These are phyloP conservation scores for Shiraia sp. DNA, from an alignment of 2,329 filamentous ascomycete genomes.

Conservation along the genomic window DNA sequence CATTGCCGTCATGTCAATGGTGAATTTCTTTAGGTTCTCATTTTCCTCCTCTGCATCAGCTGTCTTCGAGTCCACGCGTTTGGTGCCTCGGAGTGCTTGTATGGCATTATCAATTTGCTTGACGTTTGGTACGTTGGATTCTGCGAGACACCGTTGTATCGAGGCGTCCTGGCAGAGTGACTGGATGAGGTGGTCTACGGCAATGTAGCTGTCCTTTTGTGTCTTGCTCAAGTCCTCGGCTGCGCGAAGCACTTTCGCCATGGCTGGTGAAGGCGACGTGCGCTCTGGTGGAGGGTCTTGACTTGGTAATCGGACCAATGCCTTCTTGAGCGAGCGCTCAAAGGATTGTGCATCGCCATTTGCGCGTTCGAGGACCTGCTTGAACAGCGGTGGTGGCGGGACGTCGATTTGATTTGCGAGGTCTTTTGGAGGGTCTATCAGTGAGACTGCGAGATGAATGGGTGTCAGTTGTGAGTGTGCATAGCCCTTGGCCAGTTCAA, in stretches of 20 bases:
- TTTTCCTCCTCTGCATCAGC: conserved; percentile 91
- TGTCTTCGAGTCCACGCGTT: conserved; percentile 92
- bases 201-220: conserved; percentile 95
- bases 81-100: conserved; percentile 87
- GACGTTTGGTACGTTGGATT: conserved; percentile 87
- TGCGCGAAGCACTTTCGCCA: conserved; percentile 79
- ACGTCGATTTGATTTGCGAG: conserved; percentile 68
- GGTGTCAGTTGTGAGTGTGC: conserved; percentile 88
- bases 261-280: conserved; percentile 78
- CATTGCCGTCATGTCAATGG: conserved; percentile 96
- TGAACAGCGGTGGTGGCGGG: conserved; percentile 75
- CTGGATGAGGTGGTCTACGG: conserved; percentile 91
- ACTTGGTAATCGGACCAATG: conserved; percentile 84
- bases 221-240: conserved; percentile 91
- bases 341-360: conserved; percentile 90
- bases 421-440: conserved; percentile 75
- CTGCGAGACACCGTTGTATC: conserved; percentile 75
- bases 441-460: conserved; percentile 82
- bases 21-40: conserved; percentile 97
- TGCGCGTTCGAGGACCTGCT: conserved; percentile 90
- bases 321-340: conserved; percentile 88
- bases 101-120: conserved; percentile 93
- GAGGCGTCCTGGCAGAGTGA: conserved; percentile 77
- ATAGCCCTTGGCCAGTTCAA: conserved; percentile 85
- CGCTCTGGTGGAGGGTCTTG: conserved; percentile 94